Evolutionary conservation across 78 protist genomes (phyloP), one percentile per base, ranked within the genome.

Genomic region (Chrysochromulina parva): DNA sequence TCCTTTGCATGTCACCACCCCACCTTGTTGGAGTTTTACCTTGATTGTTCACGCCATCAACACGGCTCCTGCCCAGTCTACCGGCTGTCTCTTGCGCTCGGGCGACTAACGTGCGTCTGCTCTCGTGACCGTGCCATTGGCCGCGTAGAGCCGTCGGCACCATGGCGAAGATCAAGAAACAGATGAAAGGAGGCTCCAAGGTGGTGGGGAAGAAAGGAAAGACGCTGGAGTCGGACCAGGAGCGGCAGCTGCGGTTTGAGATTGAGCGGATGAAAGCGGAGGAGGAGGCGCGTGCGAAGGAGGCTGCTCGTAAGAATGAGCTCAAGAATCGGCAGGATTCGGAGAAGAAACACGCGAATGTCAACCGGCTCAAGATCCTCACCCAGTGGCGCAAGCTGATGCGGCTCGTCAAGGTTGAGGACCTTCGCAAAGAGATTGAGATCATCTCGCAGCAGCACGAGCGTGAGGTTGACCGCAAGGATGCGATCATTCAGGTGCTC

Each of bases 401-500:
- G 92, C 67, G 96, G 28, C 48, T n/a, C 48, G 90, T 93, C 19
- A 95, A 95, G 92, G 85, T 81, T 16, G 88, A 88, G 74, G 93
- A 93, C 50, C 91, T 95, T 85, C 28, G 67, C 19, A 91, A 91
- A 74, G 95, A 95, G 84, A 28, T 94, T 26, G 96, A 95, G 88
- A 87, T 93, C 52, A 20, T 94, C 58, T 28, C 86, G 17, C 96
- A 96, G 53, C 59, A 71, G 20, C 91, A 88, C 88, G 97, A 96
- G 84, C 94, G 95, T 10, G 92, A 89, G 80, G 93, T 94, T 16
- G 97, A 95, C 85, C 90, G 94, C 76, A 93, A 94, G 90, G 94
- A 95, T 24, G 95, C 95, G 28, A 93, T 94, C 90, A 93, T 95
- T 84, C 71, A 74, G 67, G 88, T 90, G 94, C 91, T 94, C 13